phyloP scores from a whole-genome alignment of 148 eudicot genomes.

The Rhododendron henanense region DNA sequence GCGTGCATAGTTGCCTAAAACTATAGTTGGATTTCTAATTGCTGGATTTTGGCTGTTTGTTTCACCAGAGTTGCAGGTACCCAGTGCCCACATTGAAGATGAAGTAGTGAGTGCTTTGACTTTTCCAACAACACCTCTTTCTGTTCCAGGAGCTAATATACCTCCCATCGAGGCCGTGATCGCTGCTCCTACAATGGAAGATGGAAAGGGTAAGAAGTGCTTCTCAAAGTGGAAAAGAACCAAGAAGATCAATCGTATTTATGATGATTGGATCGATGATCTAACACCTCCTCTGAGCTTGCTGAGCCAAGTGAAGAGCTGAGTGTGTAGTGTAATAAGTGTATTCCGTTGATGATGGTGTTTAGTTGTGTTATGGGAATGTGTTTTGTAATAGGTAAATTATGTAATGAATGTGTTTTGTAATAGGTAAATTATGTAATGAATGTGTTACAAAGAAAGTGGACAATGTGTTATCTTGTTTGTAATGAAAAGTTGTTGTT shows the following conservation, averaged over 20 bases:
- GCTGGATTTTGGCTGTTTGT: not conserved
- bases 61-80: slow-evolving; percentile 41
- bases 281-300: slow-evolving; percentile 30
- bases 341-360: too few species aligned
- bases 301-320: slow-evolving; percentile 28
- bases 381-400: too few species aligned
- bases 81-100: slow-evolving; percentile 38
- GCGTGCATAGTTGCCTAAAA: too few species aligned
- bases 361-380: too few species aligned
- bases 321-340: not conserved
- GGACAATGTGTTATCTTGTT: too few species aligned
- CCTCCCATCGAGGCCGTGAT: slow-evolving; percentile 15
- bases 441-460: too few species aligned
- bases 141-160: slow-evolving; percentile 24
- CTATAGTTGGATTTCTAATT: too few species aligned
- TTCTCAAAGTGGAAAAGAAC: slow-evolving; percentile 49
- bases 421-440: too few species aligned
- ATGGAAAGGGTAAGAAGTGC: slow-evolving; percentile 36
- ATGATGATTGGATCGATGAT: slow-evolving; percentile 83
- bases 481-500: too few species aligned
- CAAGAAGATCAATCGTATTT: slow-evolving; percentile 72
- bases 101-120: slow-evolving; percentile 15
- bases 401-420: too few species aligned
- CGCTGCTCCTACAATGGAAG: slow-evolving; percentile 27
- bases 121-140: slow-evolving; percentile 26